Conservation (phyloP, 768 basidiomycete genomes). For the Lentinula boryana region DNA sequence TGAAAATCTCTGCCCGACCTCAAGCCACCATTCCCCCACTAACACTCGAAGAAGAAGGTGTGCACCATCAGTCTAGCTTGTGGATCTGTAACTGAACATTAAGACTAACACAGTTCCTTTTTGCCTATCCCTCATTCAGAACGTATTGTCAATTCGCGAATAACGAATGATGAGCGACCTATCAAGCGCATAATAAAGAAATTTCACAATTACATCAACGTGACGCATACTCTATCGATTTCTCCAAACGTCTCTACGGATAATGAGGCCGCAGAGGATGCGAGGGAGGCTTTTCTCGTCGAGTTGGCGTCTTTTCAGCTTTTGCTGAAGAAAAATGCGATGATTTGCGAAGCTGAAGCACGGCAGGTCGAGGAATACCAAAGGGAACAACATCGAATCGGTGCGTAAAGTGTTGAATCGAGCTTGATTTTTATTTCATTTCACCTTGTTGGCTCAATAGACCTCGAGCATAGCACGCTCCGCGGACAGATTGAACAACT, state of each 20-base stretch:
- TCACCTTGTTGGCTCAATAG: conserved; percentile 27
- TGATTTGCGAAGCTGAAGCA: conserved; percentile 83
- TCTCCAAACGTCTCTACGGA: conserved; percentile 17
- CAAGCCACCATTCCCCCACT: conserved; percentile 35
- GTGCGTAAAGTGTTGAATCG: conserved; percentile 32
- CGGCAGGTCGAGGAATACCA: conserved; percentile 84
- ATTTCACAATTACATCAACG: conserved; percentile 66
- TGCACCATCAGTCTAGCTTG: conserved; percentile 6
- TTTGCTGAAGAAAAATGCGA: conserved; percentile 66
- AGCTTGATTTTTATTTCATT: conserved; percentile 1
- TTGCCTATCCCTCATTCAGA: conserved; percentile 35
- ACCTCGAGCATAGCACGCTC: conserved; percentile 63
- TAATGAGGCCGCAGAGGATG: conserved; percentile 49
- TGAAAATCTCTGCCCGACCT: background rate
- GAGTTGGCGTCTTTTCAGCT: conserved; percentile 76
- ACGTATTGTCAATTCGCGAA: conserved; percentile 72
- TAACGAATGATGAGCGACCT: conserved; percentile 77
- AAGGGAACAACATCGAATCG: conserved; percentile 63
- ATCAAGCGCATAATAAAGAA: conserved; percentile 76
- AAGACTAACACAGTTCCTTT: conserved; percentile 13
- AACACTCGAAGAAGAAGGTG: conserved; percentile 62
- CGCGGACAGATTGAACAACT: conserved; percentile 71
- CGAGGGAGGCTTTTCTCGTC: conserved; percentile 70
- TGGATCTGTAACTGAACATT: conserved; percentile 16
- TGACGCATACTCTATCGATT: conserved; percentile 38